phyloP scores from a whole-genome alignment of 2,329 filamentous ascomycete genomes.

The Capronia epimyces region DNA sequence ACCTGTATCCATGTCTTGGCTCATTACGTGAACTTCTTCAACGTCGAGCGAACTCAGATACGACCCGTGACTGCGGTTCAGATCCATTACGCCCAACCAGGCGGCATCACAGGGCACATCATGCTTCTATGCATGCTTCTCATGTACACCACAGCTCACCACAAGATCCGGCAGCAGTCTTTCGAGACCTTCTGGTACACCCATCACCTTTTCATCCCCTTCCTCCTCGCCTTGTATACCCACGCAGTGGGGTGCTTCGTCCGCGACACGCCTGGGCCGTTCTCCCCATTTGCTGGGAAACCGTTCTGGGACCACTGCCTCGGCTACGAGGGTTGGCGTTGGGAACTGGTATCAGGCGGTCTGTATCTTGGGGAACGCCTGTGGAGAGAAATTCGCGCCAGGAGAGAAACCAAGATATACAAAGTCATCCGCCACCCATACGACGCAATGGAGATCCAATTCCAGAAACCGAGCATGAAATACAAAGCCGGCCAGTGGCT shows the following conservation, averaged over 20 bases:
- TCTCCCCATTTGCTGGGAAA: conserved; percentile 78
- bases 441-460: conserved; percentile 94
- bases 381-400: conserved; percentile 81
- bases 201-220: conserved; percentile 96
- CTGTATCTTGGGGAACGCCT: conserved; percentile 83
- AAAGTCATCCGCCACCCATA: conserved; percentile 95
- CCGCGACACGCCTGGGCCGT: conserved; percentile 64
- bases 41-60: conserved; percentile 80
- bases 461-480: conserved; percentile 89
- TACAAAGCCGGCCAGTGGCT: conserved; percentile 99
- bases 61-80: conserved; percentile 74
- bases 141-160: conserved; percentile 94
- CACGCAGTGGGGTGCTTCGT: conserved; percentile 97
- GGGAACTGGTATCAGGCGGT: conserved; percentile 82
- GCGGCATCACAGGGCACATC: conserved; percentile 89
- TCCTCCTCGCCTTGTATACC: conserved; percentile 87
- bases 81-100: conserved; percentile 84
- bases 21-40: conserved; percentile 99
- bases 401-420: conserved; percentile 80
- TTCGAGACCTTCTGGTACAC: conserved; percentile 99
- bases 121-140: conserved; percentile 99
- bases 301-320: conserved; percentile 88
- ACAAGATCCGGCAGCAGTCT: conserved; percentile 89
- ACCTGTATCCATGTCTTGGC: conserved; percentile 67
- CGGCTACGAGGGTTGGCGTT: conserved; percentile 93